A percentile compares a stretch with the other conserved stretches of the same genome.
Conservation (phyloP, 2,329 filamentous ascomycete species). For the Dactylellina cionopaga region DNA sequence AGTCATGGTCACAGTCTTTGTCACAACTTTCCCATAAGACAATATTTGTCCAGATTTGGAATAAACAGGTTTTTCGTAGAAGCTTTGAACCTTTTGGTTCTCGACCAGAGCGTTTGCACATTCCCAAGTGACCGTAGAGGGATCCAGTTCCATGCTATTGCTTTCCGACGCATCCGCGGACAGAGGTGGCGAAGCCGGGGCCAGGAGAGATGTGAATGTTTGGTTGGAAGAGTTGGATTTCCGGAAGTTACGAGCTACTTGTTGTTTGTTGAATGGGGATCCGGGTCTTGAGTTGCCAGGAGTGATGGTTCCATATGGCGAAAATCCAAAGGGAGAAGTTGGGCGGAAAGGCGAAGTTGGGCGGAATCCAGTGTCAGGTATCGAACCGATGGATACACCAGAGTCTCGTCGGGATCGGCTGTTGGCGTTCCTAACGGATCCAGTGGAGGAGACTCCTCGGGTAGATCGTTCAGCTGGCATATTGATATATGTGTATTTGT, state of each 20-base stretch:
- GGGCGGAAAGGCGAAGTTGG: conserved; percentile 46
- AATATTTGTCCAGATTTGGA: conserved; percentile 49
- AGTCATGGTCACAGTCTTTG: conserved; percentile 57
- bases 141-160: conserved; percentile 51
- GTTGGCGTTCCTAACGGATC: conserved; percentile 39
- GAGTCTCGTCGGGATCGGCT: conserved; percentile 43
- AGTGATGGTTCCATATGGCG: conserved; percentile 46
- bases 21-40: conserved; percentile 56
- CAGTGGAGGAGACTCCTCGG: conserved; percentile 40
- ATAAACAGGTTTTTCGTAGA: conserved; percentile 56
- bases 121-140: conserved; percentile 56
- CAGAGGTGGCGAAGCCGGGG: conserved; percentile 40
- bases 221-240: conserved; percentile 41
- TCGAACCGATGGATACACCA: conserved; percentile 41
- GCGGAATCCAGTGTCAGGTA: conserved; percentile 46
- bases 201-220: conserved; percentile 38
- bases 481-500: conserved; percentile 29
- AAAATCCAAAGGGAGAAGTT: conserved; percentile 46
- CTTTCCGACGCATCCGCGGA: conserved; percentile 45
- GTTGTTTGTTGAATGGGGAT: conserved; percentile 45
- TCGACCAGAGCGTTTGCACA: conserved; percentile 56
- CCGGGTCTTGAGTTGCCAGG: conserved; percentile 47
- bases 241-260: conserved; percentile 36
- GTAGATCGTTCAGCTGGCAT: conserved; percentile 46
- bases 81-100: conserved; percentile 55